Conservation (phyloP, 2,329 filamentous ascomycete species). For the Cordyceps cicadae region DNA sequence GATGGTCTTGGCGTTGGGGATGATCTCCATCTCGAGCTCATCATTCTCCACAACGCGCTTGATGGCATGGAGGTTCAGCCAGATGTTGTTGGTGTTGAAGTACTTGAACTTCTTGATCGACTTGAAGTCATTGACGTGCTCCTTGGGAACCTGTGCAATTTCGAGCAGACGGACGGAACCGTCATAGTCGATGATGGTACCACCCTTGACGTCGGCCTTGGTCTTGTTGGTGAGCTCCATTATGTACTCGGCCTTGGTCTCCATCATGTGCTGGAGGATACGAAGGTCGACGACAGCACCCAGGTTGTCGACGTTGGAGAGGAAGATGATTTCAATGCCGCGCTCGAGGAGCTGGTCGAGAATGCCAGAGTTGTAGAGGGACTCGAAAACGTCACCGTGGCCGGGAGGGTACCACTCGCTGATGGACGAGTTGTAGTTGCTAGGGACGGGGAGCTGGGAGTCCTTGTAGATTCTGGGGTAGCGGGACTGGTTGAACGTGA, state of each 20-base stretch:
- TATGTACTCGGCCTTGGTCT: constrained; percentile 95
- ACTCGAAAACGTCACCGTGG: constrained; percentile 99
- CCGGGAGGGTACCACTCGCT: constrained; percentile 98
- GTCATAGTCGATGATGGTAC: constrained; percentile 99
- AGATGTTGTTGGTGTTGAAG: constrained; percentile 99
- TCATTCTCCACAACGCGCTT: constrained; percentile 98
- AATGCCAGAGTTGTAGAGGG: constrained; percentile 96
- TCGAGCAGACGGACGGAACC: constrained; percentile 93
- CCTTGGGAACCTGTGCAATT: constrained; percentile 98
- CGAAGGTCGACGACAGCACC: constrained; percentile 95
- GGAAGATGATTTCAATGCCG: constrained; percentile 95
- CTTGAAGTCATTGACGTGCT: constrained; percentile 99
- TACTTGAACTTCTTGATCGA: constrained; percentile 99
- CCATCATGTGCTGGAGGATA: constrained; percentile 98
- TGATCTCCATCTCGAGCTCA: constrained; percentile 98
- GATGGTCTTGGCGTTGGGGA: constrained; percentile 98
- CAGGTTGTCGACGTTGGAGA: constrained; percentile 98
- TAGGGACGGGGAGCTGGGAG: constrained; percentile 90
- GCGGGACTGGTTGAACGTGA: constrained; percentile 99
- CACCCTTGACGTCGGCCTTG: constrained; percentile 99
- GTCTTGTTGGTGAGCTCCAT: constrained; percentile 99
- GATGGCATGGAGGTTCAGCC: constrained; percentile 95
- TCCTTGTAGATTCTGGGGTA: constrained; percentile 98
- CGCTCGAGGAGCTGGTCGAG: constrained; percentile 93
- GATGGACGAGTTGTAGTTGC: constrained; percentile 77